phyloP scores from a whole-genome alignment of 345 rosid species.

The Salix caprea region DNA sequence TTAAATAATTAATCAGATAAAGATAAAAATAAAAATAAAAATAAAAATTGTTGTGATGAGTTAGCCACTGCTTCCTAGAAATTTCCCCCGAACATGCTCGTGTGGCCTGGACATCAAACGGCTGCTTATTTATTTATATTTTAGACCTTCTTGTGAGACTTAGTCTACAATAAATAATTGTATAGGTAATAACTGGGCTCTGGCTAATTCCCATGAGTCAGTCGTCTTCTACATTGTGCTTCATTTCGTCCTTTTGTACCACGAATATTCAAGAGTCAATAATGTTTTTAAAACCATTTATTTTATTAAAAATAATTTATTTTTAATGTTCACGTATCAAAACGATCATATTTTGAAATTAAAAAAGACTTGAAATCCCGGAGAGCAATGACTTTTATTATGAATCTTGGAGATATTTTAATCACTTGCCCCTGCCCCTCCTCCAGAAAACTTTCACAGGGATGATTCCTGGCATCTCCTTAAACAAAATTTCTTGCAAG shows the following conservation, averaged over 20 bases:
- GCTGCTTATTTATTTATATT: neutral
- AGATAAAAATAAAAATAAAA: too few species aligned
- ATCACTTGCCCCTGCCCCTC: neutral
- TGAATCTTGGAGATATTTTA: neutral
- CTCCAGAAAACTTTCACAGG: neutral
- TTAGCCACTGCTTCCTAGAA: neutral
- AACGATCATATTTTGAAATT: too few species aligned
- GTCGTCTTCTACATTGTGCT: neutral
- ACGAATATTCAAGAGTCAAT: too few species aligned
- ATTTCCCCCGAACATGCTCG: neutral
- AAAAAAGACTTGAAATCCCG: too few species aligned
- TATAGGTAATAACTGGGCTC: neutral
- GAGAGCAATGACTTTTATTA: neutral
- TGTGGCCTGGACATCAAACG: neutral
- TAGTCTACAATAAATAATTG: neutral
- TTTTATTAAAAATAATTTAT: too few species aligned
- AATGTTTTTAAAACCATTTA: too few species aligned
- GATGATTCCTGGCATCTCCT: conserved; percentile 5
- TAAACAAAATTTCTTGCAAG: neutral
- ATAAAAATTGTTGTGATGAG: neutral
- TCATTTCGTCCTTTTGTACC: neutral
- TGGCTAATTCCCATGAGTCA: neutral
- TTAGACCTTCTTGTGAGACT: neutral
- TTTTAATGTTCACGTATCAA: too few species aligned
- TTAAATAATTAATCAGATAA: too few species aligned